Conservation (phyloP, 148 eudicot genomes). For the Beta vulgaris region DNA sequence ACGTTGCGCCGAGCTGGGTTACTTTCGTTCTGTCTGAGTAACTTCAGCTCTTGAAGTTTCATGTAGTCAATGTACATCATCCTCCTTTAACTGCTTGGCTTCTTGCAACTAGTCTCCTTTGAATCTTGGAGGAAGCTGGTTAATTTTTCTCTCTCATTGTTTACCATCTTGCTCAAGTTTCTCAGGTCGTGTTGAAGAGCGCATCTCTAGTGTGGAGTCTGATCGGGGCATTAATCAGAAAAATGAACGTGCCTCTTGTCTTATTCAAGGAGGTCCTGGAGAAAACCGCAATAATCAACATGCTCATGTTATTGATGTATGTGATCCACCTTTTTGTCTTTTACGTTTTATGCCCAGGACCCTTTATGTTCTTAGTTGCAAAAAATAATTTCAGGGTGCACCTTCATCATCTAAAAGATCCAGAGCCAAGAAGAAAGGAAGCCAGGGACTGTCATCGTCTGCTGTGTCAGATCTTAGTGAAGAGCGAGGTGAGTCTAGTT, state of each 20-base stretch:
- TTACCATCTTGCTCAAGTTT: conserved; percentile 57
- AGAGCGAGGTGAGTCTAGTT: conserved; percentile 56
- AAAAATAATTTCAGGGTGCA: conserved; percentile 54
- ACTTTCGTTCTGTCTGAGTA: neutral
- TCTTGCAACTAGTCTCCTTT: conserved; percentile 1
- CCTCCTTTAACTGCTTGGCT: neutral
- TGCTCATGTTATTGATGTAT: conserved; percentile 44
- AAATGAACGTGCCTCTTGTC: conserved; percentile 31
- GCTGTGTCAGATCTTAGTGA: conserved; percentile 46
- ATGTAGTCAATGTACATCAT: neutral
- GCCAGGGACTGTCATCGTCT: conserved; percentile 37
- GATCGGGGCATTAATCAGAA: conserved; percentile 41
- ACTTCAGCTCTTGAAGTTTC: neutral
- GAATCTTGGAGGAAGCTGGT: neutral
- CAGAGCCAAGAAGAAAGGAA: conserved; percentile 67
- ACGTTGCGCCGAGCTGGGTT: conserved; percentile 7
- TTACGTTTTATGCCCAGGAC: conserved; percentile 1
- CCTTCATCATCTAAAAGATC: conserved; percentile 54
- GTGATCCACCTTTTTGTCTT: conserved; percentile 17
- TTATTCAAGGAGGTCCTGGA: conserved; percentile 34
- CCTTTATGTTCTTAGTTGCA: conserved; percentile 21
- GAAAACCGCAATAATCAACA: conserved; percentile 41
- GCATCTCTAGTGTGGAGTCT: conserved; percentile 31
- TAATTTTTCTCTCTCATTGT: conserved; percentile 35
- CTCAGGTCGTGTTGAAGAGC: conserved; percentile 75